Conservation (phyloP, 805 yeast genomes). For the Yarrowia osloensis region DNA sequence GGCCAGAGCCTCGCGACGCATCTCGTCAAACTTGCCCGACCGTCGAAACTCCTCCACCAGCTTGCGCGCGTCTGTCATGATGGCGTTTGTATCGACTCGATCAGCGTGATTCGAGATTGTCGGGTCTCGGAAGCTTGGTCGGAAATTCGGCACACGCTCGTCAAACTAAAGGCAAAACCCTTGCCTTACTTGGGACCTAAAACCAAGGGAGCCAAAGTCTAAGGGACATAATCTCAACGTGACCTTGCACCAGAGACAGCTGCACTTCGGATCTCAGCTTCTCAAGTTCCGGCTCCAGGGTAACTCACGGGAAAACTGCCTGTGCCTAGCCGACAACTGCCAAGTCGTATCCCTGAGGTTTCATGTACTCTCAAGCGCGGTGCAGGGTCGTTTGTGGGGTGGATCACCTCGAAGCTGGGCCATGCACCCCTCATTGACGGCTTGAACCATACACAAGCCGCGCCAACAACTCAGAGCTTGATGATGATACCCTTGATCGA, state of each 20-base stretch:
- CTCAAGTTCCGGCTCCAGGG: conserved; percentile 15
- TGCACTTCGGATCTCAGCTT: neutral
- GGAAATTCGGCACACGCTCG: conserved; percentile 17
- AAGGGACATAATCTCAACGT: conserved; percentile 19
- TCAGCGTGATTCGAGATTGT: neutral
- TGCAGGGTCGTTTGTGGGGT: neutral
- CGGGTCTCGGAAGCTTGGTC: conserved; percentile 17
- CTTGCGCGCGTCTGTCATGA: conserved; percentile 18
- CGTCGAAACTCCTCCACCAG: conserved; percentile 28
- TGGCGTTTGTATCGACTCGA: neutral
- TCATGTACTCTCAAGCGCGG: neutral
- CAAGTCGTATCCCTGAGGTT: neutral
- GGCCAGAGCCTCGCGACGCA: conserved; percentile 9
- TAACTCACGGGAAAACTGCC: conserved; percentile 2
- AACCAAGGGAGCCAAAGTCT: neutral
- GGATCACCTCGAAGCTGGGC: neutral
- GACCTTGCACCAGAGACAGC: neutral
- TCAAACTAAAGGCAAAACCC: neutral
- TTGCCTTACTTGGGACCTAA: conserved; percentile 6
- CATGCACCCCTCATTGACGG: too few species aligned
- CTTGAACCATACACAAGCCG: neutral
- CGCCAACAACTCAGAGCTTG: neutral
- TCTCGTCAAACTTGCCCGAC: conserved; percentile 27
- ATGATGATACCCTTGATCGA: neutral
- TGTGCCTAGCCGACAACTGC: neutral